These are phyloP conservation scores for Conoideocrella luteorostrata DNA, from an alignment of 2,329 filamentous ascomycete genomes.

Conservation along the genomic window DNA sequence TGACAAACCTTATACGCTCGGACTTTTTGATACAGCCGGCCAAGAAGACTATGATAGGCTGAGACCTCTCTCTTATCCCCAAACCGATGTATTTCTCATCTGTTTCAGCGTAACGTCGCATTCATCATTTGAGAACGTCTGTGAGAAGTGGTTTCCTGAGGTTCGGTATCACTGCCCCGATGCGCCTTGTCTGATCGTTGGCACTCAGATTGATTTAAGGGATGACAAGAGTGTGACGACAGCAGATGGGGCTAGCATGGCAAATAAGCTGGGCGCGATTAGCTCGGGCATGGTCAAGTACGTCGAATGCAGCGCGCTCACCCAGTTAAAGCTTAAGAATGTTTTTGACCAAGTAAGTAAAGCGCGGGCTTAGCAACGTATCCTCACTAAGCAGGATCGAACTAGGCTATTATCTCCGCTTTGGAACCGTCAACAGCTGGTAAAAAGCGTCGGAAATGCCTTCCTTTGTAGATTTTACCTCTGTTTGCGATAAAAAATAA, in stretches of 20 bases:
- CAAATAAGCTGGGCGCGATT: constrained; percentile 91
- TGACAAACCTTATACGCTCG: constrained; percentile 95
- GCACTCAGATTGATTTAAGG: constrained; percentile 92
- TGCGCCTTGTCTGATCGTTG: constrained; percentile 94
- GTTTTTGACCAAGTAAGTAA: constrained; percentile 98
- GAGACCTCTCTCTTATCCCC: constrained; percentile 91
- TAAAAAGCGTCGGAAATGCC: constrained; percentile 66
- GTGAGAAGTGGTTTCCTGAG: constrained; percentile 98
- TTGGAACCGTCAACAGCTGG: constrained; percentile 81
- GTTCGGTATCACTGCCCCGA: constrained; percentile 98
- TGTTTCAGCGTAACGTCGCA: constrained; percentile 98
- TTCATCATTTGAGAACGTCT: constrained; percentile 97
- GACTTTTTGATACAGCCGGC: constrained; percentile 95
- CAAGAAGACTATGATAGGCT: constrained; percentile 99
- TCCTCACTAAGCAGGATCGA: too few species aligned
- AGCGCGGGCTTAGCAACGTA: too few species aligned
- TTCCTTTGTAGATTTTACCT: constrained; percentile 66
- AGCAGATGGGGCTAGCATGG: constrained; percentile 93
- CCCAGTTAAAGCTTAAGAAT: constrained; percentile 97
- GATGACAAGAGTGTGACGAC: constrained; percentile 80
- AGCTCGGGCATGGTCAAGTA: too few species aligned
- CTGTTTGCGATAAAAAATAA: too few species aligned
- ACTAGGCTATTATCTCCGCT: constrained; percentile 87
- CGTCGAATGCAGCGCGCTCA: constrained; percentile 95
- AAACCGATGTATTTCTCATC: constrained; percentile 97